Evolutionary conservation across 495 filamentous ascomycete genomes (phyloP).

Genomic region (Symbiotaphrina buchneri): DNA sequence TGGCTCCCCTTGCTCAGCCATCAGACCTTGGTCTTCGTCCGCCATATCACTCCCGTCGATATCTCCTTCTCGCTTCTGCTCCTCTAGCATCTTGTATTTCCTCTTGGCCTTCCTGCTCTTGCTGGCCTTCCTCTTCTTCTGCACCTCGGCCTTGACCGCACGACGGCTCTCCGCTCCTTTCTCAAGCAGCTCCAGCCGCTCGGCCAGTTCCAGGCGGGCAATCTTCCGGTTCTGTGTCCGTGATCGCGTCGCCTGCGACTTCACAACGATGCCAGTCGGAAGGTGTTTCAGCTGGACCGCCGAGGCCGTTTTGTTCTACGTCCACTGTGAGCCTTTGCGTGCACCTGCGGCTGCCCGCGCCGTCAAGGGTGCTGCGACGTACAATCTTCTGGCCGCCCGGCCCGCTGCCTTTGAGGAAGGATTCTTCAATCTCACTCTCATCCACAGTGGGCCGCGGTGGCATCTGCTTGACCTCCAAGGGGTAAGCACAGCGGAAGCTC

Average conservation of each 20-base stretch:
- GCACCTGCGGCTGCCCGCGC: no score
- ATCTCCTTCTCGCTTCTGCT: no score
- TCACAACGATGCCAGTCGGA: slow-evolving; percentile 74
- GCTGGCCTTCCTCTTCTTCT: slow-evolving; percentile 40
- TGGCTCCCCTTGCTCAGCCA: no score
- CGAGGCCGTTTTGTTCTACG: slow-evolving; percentile 96
- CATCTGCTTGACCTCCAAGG: slow-evolving; percentile 26
- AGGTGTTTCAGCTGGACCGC: slow-evolving; percentile 85
- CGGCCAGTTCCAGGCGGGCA: slow-evolving; percentile 55
- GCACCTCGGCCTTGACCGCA: slow-evolving; percentile 28
- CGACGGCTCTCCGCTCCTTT: slow-evolving; percentile 34
- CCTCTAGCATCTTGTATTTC: slow-evolving; percentile 34
- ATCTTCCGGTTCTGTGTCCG: slow-evolving; percentile 75
- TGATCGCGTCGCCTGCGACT: slow-evolving; percentile 77
- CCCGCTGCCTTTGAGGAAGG: slow-evolving; percentile 77
- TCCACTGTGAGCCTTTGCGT: no score
- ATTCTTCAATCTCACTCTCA: slow-evolving; percentile 59
- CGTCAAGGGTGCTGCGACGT: slow-evolving; percentile 8
- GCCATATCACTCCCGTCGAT: no score
- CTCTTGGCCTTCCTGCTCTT: slow-evolving; percentile 38
- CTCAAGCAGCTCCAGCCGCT: slow-evolving; percentile 46
- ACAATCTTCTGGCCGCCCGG: slow-evolving; percentile 93
- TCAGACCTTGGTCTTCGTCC: no score
- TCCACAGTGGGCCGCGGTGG: slow-evolving; percentile 54
- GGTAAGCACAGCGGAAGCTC: background rate